Base-by-base conservation (phyloP, 1,284 basidiomycete species). In the Melampsora americana region DNA sequence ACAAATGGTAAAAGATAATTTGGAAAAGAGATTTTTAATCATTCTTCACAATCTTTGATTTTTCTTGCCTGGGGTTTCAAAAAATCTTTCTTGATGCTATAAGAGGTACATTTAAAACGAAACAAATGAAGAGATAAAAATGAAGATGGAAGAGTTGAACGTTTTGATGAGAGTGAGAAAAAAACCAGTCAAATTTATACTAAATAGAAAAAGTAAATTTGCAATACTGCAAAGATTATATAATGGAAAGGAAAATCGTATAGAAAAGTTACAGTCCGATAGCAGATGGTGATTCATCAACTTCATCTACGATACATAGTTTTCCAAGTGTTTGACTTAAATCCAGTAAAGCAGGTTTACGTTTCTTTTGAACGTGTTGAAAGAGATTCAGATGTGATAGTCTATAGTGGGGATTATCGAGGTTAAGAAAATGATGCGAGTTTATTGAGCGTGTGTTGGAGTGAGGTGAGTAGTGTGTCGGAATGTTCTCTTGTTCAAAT, bases 241-340 rank as follows among this genome's bases (percentile, higher is more conserved):
- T 1, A 20, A 59, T 6, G 11, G 3, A 59, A 59, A 59, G n/a
- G 6, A 9, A 23, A 59, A 59, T 28, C 23, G 23, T 11, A 9
- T 23, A 7, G 53, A 28, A 18, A 53, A 2, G n/a, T 23, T 59
- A 23, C 12, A 59, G 23, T 59, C 53, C 53, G 18, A 23, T 16
- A 23, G 53, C 28, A 23, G 53, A 59, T 59, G 53, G 5, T 59
- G 53, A 59, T 59, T 59, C 53, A 23, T 59, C 53, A 16, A 59
- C 23, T 28, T 59, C 53, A 28, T 59, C 53, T 2, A 59, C 53
- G 3, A 59, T 28, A 28, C 53, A 59, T 4, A 59, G 53, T 28
- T 28, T 59, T 59, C 53, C 53, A 18, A 59, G 53, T 28, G n/a
- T 59, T 16, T 59, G 53, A 28, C 53, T 59, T 3, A 59, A 28